Conservation (phyloP, 495 filamentous ascomycete genomes). For the Aspergillus panamensis region DNA sequence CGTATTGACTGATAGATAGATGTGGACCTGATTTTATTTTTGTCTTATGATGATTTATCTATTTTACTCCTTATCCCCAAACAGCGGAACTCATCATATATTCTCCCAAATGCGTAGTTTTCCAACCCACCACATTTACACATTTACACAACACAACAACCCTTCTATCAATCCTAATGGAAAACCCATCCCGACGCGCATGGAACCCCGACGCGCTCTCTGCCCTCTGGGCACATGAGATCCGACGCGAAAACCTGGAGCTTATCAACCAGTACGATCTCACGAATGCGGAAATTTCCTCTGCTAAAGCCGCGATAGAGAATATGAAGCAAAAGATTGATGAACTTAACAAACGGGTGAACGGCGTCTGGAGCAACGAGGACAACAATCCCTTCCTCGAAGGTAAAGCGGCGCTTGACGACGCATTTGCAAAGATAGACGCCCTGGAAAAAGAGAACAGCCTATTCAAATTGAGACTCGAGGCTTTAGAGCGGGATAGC, state of each 20-base stretch:
- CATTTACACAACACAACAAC: neutral
- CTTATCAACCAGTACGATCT: conserved; percentile 22
- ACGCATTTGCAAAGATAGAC: neutral
- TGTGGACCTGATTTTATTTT: no score
- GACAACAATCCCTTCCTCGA: neutral
- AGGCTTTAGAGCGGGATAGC: neutral
- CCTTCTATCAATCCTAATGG: neutral
- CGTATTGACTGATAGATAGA: no score
- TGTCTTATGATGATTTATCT: no score
- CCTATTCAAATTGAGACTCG: neutral
- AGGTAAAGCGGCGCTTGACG: neutral
- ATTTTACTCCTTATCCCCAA: no score
- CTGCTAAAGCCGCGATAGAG: conserved; percentile 8
- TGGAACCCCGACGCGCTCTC: conserved; percentile 13
- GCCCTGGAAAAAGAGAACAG: neutral
- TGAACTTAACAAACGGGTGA: conserved; percentile 7
- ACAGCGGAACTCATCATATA: no score
- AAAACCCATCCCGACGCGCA: conserved; percentile 1
- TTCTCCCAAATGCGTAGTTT: neutral
- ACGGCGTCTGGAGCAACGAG: neutral
- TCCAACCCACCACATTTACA: neutral
- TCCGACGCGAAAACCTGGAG: conserved; percentile 34
- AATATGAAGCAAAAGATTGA: conserved; percentile 9
- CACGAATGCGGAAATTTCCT: conserved; percentile 10
- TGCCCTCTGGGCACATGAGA: conserved; percentile 36